These are phyloP conservation scores for Penicillium sclerotiorum DNA, from an alignment of 2,329 filamentous ascomycete species.

Conservation along the genomic window DNA sequence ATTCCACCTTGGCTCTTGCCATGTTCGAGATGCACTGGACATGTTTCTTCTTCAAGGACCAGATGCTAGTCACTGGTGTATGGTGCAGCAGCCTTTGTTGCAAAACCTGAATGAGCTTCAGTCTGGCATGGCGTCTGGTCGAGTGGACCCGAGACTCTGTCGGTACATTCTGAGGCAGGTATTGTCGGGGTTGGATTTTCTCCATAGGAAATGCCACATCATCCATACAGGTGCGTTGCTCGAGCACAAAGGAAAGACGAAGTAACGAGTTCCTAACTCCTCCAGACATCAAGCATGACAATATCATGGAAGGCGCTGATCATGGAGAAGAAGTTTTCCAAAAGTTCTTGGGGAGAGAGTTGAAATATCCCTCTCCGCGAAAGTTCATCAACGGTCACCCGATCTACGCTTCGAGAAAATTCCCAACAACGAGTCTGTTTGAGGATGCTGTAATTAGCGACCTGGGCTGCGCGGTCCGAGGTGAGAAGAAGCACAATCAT, in stretches of 20 bases:
- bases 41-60: not conserved
- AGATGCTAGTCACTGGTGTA: not conserved
- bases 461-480: conserved; percentile 40
- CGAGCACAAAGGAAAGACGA: not conserved
- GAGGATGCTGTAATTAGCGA: conserved; percentile 38
- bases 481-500: conserved; percentile 44
- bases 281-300: conserved; percentile 49
- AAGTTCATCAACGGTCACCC: not conserved
- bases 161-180: conserved; percentile 1
- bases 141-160: not conserved
- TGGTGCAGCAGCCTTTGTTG: not conserved
- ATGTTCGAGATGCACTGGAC: not conserved
- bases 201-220: conserved; percentile 33
- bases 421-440: not conserved
- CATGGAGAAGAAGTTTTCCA: conserved; percentile 39
- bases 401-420: not conserved
- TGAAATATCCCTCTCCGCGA: conserved; percentile 38
- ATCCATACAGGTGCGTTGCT: conserved; percentile 48
- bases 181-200: conserved; percentile 7
- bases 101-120: not conserved
- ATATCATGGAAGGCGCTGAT: conserved; percentile 42
- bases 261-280: not conserved
- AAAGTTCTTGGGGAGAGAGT: conserved; percentile 36
- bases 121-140: not conserved
- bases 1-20: not conserved